Base-by-base conservation (phyloP, 345 rosid species). In the Turnera subulata region DNA sequence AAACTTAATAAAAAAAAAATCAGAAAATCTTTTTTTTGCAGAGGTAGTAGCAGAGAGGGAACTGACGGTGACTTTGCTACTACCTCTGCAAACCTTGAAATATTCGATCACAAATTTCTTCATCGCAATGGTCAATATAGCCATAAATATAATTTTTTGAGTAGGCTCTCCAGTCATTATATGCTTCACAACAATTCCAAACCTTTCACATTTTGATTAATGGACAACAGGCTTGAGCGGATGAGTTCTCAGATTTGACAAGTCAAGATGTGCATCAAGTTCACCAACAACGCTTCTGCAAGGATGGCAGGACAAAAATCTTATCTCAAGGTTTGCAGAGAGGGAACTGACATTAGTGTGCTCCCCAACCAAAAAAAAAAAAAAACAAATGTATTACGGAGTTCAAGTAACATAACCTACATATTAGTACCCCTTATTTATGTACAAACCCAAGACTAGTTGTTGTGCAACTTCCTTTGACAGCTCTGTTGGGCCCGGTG, bases 401-500 rank as follows among this genome's bases (percentile, higher is more conserved):
- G 21, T 2, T 21, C 29, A 53, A 26, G 40, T 0, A 38, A 48
- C 19, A 29, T 38, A 8, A 22, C 29, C 63, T 89, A 93, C 97
- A 93, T 93, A 83, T 93, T 93, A 72, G 89, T 97, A 7, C 99
- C 99, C 78, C 99, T 77, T 75, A 93, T 89, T n/a, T 64, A 87
- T 85, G 87, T 89, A 89, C 69, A 93, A 81, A 61, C 99, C 99
- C 78, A 93, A 64, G 57, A 89, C 97, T 57, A 74, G 83, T 67
- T 81, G 95, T 71, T 87, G 92, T 22, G 89, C 99, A 65, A 97
- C 99, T 84, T 89, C 96, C 99, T 87, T n/a, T n/a, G n/a, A n/a
- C n/a, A n/a, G n/a, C n/a, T n/a, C n/a, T n/a, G n/a, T n/a, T n/a
- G n/a, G n/a, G n/a, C n/a, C n/a, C n/a, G n/a, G n/a, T n/a, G n/a